Evolutionary conservation across 2,329 filamentous ascomycete genomes (phyloP).

Genomic region (Rhynchosporium agropyri): DNA sequence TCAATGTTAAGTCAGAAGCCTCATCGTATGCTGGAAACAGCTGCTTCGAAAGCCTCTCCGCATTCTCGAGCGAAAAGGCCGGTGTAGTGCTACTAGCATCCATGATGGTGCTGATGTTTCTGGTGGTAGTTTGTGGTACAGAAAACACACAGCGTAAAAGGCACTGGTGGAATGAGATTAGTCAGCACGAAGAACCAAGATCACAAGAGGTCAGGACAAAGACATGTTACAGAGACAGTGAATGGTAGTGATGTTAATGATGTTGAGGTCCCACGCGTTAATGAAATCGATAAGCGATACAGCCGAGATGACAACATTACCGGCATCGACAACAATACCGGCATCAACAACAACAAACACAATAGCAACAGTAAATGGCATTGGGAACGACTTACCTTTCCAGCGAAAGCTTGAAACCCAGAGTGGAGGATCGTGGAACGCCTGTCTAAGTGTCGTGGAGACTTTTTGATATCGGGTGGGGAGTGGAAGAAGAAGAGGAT

Average conservation of each 20-base stretch:
- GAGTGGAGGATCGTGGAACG: background rate
- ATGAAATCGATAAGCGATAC: background rate
- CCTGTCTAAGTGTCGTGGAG: background rate
- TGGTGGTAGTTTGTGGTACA: background rate
- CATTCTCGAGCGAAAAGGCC: background rate
- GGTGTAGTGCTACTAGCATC: background rate
- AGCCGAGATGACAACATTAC: background rate
- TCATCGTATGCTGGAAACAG: background rate
- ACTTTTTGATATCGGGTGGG: background rate
- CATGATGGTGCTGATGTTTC: background rate
- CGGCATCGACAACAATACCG: conserved; percentile 1
- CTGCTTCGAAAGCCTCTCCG: background rate
- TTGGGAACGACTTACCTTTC: background rate
- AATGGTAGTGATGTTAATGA: background rate
- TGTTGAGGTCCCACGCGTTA: no score
- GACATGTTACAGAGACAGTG: background rate
- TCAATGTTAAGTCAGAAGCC: background rate
- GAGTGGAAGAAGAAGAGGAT: conserved; percentile 1
- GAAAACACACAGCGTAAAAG: background rate
- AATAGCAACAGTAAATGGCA: background rate
- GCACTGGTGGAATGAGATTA: background rate
- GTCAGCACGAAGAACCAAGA: conserved; percentile 1
- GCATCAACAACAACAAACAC: conserved; percentile 4
- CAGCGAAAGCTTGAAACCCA: background rate
- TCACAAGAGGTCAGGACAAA: background rate